Conservation (phyloP, 148 eudicot species). For the Arctostaphylos glauca region DNA sequence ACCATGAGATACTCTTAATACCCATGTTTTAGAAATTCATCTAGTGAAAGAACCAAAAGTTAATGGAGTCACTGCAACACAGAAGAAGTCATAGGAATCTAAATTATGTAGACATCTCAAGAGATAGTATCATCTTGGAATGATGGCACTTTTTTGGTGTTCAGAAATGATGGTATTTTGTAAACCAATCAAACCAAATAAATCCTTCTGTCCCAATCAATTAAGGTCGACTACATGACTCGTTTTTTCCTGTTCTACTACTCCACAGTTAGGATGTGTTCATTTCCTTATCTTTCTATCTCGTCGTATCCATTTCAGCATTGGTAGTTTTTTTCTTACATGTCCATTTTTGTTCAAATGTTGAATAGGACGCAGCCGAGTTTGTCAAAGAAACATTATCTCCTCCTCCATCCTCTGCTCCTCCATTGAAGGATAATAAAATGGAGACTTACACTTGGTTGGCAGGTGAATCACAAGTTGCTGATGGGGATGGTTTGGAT, state of each 20-base stretch:
- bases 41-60: background rate
- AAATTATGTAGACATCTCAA: background rate
- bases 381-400: conserved; percentile 6
- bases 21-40: background rate
- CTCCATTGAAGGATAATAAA: conserved; percentile 20
- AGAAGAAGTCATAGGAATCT: background rate
- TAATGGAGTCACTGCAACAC: background rate
- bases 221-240: no score
- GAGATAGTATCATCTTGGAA: background rate
- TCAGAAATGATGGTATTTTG: no score
- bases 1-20: background rate
- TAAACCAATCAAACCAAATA: no score
- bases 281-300: background rate
- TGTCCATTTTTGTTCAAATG: background rate
- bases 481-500: conserved; percentile 27
- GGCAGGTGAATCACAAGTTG: conserved; percentile 60
- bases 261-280: background rate
- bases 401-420: conserved; percentile 25
- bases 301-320: background rate
- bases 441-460: conserved; percentile 24
- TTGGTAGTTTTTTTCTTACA: background rate
- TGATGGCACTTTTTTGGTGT: background rate
- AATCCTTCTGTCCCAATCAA: no score
- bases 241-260: no score
- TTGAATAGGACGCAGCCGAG: conserved; percentile 39